phyloP scores from a whole-genome alignment of 2,329 filamentous ascomycete genomes.

The Aotearoamyces nothofagi region DNA sequence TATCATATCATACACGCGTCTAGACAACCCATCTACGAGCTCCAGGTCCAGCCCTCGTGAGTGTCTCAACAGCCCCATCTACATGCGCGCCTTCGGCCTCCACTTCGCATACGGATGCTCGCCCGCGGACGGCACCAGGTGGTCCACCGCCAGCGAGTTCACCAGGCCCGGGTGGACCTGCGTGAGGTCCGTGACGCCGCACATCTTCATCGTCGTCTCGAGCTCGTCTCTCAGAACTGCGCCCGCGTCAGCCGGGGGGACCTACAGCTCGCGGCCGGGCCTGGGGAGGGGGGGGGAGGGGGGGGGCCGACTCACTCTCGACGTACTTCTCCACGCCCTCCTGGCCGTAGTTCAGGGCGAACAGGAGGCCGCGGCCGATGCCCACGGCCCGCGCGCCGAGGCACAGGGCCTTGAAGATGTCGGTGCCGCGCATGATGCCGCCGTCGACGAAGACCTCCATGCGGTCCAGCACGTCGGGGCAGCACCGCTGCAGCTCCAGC shows the following conservation, averaged over 20 bases:
- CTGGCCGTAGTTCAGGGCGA: constrained; percentile 43
- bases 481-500: constrained; percentile 66
- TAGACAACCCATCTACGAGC: too few species aligned
- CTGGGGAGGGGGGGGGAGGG: too few species aligned
- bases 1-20: too few species aligned
- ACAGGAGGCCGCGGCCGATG: constrained; percentile 45
- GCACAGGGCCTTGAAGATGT: constrained; percentile 52
- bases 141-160: constrained; percentile 35
- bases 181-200: constrained; percentile 44
- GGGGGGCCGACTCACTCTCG: constrained; percentile 36
- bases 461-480: constrained; percentile 38
- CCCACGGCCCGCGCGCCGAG: constrained; percentile 49
- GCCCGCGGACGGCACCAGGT: constrained; percentile 26
- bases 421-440: constrained; percentile 47
- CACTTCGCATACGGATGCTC: constrained; percentile 29
- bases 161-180: constrained; percentile 46
- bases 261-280: too few species aligned
- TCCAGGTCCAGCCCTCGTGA: too few species aligned
- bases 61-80: too few species aligned
- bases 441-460: constrained; percentile 51
- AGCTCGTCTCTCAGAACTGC: constrained; percentile 45
- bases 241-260: too few species aligned
- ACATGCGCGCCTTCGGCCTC: constrained; percentile 17
- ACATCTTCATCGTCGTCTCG: constrained; percentile 49
- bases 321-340: constrained; percentile 37